Evolutionary conservation across 176 grass and related monocot genomes (phyloP).

Genomic region (Triticum monococcum): DNA sequence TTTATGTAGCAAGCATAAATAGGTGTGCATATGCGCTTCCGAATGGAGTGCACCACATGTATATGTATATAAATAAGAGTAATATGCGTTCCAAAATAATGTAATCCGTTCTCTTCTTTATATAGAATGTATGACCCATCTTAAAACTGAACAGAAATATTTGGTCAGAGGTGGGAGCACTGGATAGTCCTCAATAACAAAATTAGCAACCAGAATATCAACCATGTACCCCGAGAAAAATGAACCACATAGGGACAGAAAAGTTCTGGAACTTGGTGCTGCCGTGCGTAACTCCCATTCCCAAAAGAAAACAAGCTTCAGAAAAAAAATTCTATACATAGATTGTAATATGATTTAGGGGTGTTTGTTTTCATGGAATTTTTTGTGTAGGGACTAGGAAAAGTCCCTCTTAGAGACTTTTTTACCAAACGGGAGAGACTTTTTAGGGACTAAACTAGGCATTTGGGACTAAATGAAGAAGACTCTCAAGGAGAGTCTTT

Average conservation of each 20-base stretch:
- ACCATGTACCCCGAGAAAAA: background rate
- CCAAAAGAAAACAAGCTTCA: too few relatives aligned
- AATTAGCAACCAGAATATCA: background rate
- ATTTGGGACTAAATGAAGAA: too few relatives aligned
- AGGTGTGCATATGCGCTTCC: background rate
- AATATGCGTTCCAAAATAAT: background rate
- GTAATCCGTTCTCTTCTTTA: background rate
- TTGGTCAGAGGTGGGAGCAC: background rate
- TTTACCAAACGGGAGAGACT: too few relatives aligned
- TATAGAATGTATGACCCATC: background rate
- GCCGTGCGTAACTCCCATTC: too few relatives aligned
- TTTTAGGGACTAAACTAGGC: too few relatives aligned
- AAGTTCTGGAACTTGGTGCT: too few relatives aligned
- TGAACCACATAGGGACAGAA: background rate
- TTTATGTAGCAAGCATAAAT: slow-evolving; percentile 6
- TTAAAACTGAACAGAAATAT: background rate
- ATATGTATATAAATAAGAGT: slow-evolving; percentile 25
- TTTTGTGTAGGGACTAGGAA: too few relatives aligned
- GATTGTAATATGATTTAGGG: too few relatives aligned
- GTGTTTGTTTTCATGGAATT: too few relatives aligned
- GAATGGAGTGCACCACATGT: background rate
- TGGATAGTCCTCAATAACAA: background rate
- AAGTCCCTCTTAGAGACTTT: too few relatives aligned
- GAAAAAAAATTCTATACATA: too few relatives aligned
- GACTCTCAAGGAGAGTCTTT: too few relatives aligned